A percentile compares a stretch with the other conserved stretches of the same genome.
phyloP scores from a whole-genome alignment of 768 basidiomycete species.

The Gymnopilus junonius region DNA sequence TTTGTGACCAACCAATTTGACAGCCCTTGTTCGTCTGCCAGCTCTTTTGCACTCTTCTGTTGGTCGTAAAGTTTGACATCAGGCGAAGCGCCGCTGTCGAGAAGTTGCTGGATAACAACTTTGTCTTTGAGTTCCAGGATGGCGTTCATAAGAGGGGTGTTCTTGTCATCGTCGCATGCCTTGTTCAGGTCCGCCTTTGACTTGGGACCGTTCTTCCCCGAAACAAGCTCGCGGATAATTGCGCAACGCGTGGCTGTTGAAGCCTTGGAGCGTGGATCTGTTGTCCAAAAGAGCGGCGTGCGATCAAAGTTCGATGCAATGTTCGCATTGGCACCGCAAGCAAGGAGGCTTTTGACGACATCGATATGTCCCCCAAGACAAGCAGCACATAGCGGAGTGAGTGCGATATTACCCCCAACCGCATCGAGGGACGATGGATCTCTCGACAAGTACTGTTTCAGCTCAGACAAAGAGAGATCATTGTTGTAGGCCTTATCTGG shows the following conservation, averaged over 20 bases:
- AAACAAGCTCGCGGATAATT: constrained; percentile 4
- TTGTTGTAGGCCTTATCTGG: neutral
- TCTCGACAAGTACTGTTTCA: neutral
- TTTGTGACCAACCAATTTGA: neutral
- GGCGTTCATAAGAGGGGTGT: constrained; percentile 14
- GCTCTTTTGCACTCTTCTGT: constrained; percentile 1
- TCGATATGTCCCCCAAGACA: constrained; percentile 14
- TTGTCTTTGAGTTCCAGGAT: constrained; percentile 9
- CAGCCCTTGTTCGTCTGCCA: constrained; percentile 7
- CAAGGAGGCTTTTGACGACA: constrained; percentile 13
- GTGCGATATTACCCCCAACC: constrained; percentile 5
- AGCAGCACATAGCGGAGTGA: constrained; percentile 20
- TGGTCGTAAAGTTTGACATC: neutral
- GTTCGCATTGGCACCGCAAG: neutral
- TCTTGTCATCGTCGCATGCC: constrained; percentile 11
- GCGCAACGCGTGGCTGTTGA: constrained; percentile 1
- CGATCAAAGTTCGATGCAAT: neutral
- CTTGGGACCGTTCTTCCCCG: constrained; percentile 2
- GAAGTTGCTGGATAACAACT: constrained; percentile 7
- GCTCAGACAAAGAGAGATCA: constrained; percentile 2
- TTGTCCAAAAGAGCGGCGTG: constrained; percentile 8
- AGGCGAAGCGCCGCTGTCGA: constrained; percentile 7
- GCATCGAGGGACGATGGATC: no score
- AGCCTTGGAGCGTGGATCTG: neutral
- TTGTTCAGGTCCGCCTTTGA: constrained; percentile 4